Base-by-base conservation (phyloP, 164 flowering plant genomes). In the Stephania cephalantha region DNA sequence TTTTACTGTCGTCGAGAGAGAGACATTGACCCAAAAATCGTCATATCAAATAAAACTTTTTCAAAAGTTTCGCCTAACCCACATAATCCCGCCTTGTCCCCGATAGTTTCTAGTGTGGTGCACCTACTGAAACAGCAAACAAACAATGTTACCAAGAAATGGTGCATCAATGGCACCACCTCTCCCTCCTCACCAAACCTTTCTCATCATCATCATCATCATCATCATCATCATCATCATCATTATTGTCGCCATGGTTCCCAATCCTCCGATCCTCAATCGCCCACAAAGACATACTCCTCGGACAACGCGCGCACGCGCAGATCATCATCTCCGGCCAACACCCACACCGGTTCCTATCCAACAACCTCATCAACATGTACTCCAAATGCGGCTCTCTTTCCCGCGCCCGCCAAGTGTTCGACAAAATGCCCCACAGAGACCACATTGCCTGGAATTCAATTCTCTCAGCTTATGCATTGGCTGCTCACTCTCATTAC, bases 371-470 rank as follows among this genome's bases (percentile, higher is more conserved):
- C 72, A 82, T 89, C 68, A 80, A 78, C 8, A 77, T 86, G 85
- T 89, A 87, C 52, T 71, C 81, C 2, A 89, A 85, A 74, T 84
- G 86, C 25, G 85, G 86, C 42, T 83, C 79, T 46, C 78, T 84
- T 0, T 15, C 52, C 0, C 76, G 70, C 55, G 89, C 90, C 1
- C 88, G 87, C 52, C 79, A 71, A 20, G 68, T 87, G 85, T 89
- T 89, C 75, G 87, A 85, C 64, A 71, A 68, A 76, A 80, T 64
- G 70, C 76, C 82, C 42, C 74, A 81, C 10, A 66, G 84, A 79
- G 89, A 87, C 75, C 76, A 86, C 42, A 80, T 89, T 18, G 75
- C 90, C 1, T 86, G 86, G 85, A 89, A 87, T 72, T 85, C 92
- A 20, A 81, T 89, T 68, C 77, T 88, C 18, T 79, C 88, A 0